phyloP scores from a whole-genome alignment of 495 filamentous ascomycete genomes.

The Durotheca rogersii region DNA sequence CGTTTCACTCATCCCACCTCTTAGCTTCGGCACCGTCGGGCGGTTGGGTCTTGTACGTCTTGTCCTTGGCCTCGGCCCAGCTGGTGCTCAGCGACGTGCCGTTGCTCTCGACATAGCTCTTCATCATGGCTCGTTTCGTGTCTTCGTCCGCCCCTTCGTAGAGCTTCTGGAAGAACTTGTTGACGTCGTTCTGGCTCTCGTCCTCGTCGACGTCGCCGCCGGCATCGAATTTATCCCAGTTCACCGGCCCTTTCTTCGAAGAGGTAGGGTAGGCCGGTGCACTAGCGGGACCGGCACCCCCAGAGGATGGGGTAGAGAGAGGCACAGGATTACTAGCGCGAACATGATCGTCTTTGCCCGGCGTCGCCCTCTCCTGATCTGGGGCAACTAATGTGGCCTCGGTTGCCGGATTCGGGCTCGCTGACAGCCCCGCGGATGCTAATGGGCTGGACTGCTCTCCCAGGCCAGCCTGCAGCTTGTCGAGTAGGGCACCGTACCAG shows the following conservation, averaged over 20 bases:
- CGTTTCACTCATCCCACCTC: conserved; percentile 59
- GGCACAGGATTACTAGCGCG: conserved; percentile 34
- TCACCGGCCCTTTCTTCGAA: conserved; percentile 76
- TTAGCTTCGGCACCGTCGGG: conserved; percentile 77
- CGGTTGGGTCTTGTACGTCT: conserved; percentile 69
- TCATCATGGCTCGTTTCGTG: conserved; percentile 91
- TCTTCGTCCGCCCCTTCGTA: conserved; percentile 79
- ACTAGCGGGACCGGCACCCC: conserved; percentile 10
- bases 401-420: conserved; percentile 11
- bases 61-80: conserved; percentile 79
- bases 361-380: neutral
- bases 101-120: conserved; percentile 91
- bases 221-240: conserved; percentile 79
- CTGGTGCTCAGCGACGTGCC: conserved; percentile 92
- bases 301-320: conserved; percentile 29
- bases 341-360: conserved; percentile 4
- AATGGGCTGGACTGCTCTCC: conserved; percentile 8
- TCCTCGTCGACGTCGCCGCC: conserved; percentile 55
- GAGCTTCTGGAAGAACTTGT: conserved; percentile 87
- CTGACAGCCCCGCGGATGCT: conserved; percentile 1
- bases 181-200: conserved; percentile 60
- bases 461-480: conserved; percentile 11
- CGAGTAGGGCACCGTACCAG: conserved; percentile 29
- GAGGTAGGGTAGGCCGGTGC: conserved; percentile 83
- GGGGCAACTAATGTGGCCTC: conserved; percentile 1